Evolutionary conservation across 768 basidiomycete species (phyloP), one percentile per base, ranked within the genome.

Genomic region (Boletus rufocinnamomeus): DNA sequence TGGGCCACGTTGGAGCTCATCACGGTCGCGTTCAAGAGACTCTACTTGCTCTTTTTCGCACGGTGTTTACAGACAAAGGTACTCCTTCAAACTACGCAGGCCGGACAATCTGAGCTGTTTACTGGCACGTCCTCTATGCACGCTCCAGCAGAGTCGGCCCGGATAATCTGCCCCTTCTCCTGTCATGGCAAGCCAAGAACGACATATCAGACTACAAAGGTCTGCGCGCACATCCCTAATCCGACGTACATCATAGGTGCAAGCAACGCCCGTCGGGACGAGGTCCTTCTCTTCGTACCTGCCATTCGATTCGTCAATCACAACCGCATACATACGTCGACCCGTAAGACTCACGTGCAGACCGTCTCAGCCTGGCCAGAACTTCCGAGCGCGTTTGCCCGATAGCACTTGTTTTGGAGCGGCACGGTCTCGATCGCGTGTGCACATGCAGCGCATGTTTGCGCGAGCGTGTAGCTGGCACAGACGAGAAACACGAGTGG

Each of bases 1-100:
- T 81, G 84, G 10, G 21, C 56, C 0, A 28, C 54, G 52, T 62
- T 69, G n/a, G 65, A 59, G 45, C 9, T 67, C 67, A 68, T 69
- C 38, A 8, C 14, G 32, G 67, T 58, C 48, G 32, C 4, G 40
- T 35, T 37, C 50, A 52, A 35, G 37, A 17, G 35, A 10, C 27
- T 19, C 8, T 34, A 3, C 30, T 32, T 0, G 48, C 30, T 13
- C 4, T 13, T 52, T 43, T 63, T 63, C 62, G 43, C 57, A 63
- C 61, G 52, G 21, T 37, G 38, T 11, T 11, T 8, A n/a, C 21
- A 32, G 45, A 13, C 46, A 23, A 17, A 23, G 19, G 11, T 11
- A 50, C 10, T 32, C 21, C 19, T 5, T 6, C 38, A 37, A 30
- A 9, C 30, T 30, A 30, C 4, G 30, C 30, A 30, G 1, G 3